phyloP scores from a whole-genome alignment of 1,139 yeast species.

The Pneumocystis jirovecii region DNA sequence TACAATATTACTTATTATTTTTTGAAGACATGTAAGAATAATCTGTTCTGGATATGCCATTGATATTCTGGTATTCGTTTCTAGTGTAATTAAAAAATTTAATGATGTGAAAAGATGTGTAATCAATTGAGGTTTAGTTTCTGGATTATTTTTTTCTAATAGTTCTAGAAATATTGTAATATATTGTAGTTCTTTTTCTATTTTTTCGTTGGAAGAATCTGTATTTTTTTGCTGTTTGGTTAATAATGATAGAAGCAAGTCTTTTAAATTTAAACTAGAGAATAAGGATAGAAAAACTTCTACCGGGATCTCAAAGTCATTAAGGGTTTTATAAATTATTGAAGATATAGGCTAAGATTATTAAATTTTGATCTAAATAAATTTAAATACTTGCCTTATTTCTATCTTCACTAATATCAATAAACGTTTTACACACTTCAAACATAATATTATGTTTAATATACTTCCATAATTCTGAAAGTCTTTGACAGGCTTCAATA shows the following conservation, averaged over 20 bases:
- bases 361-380: background rate
- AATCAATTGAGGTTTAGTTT: conserved; percentile 32
- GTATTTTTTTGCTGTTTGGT: background rate
- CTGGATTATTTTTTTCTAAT: conserved; percentile 41
- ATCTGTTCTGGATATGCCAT: conserved; percentile 84
- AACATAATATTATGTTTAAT: conserved; percentile 43
- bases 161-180: conserved; percentile 69
- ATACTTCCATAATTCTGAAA: conserved; percentile 39
- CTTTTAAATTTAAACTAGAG: conserved; percentile 32
- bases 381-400: background rate
- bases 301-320: conserved; percentile 33
- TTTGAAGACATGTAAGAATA: conserved; percentile 65
- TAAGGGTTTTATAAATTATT: conserved; percentile 36
- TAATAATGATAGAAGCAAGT: background rate
- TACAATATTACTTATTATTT: conserved; percentile 37
- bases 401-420: conserved; percentile 26
- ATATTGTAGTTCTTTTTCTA: conserved; percentile 34
- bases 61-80: conserved; percentile 82
- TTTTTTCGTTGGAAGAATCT: background rate
- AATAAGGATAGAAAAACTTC: conserved; percentile 37
- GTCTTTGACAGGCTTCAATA: conserved; percentile 36
- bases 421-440: conserved; percentile 42
- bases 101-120: conserved; percentile 44
- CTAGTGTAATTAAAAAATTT: conserved; percentile 75
- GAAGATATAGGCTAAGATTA: background rate